phyloP scores from a whole-genome alignment of 768 basidiomycete genomes.

The Tulasnella sp. region DNA sequence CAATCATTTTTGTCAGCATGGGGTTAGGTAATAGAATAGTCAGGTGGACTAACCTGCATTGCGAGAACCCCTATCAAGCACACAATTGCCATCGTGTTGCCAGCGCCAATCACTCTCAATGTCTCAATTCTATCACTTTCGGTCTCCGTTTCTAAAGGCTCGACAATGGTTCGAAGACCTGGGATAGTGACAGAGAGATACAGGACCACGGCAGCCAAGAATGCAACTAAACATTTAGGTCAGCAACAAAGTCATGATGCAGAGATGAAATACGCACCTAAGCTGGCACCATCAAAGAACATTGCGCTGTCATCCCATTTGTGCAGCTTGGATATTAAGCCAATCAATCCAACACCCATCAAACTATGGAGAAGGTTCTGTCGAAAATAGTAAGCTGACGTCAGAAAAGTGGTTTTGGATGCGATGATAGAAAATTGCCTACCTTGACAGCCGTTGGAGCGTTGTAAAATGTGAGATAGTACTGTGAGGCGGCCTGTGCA shows the following conservation, averaged over 20 bases:
- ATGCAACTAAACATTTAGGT: conserved; percentile 39
- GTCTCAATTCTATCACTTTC: conserved; percentile 59
- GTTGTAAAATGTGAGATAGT: conserved; percentile 87
- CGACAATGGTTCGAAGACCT: conserved; percentile 59
- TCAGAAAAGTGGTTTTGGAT: not conserved
- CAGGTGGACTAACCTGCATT: conserved; percentile 47
- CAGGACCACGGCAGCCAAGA: conserved; percentile 60
- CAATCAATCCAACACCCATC: conserved; percentile 61
- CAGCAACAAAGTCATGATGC: not conserved
- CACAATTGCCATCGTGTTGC: conserved; percentile 69
- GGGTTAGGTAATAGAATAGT: conserved; percentile 9
- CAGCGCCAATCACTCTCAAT: conserved; percentile 69
- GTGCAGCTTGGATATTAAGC: conserved; percentile 65
- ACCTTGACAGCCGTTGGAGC: conserved; percentile 91
- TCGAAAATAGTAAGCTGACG: not conserved
- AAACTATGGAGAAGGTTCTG: conserved; percentile 82
- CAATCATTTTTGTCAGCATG: conserved; percentile 13
- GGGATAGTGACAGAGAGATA: conserved; percentile 78
- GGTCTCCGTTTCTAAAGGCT: conserved; percentile 44
- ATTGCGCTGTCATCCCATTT: conserved; percentile 87
- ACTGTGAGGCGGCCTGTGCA: conserved; percentile 58
- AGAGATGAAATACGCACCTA: conserved; percentile 43
- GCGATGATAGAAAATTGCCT: conserved; percentile 18
- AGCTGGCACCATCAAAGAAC: conserved; percentile 83
- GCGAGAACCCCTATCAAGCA: conserved; percentile 50